phyloP scores from a whole-genome alignment of 2,329 filamentous ascomycete species.

The Fusarium hainanense region DNA sequence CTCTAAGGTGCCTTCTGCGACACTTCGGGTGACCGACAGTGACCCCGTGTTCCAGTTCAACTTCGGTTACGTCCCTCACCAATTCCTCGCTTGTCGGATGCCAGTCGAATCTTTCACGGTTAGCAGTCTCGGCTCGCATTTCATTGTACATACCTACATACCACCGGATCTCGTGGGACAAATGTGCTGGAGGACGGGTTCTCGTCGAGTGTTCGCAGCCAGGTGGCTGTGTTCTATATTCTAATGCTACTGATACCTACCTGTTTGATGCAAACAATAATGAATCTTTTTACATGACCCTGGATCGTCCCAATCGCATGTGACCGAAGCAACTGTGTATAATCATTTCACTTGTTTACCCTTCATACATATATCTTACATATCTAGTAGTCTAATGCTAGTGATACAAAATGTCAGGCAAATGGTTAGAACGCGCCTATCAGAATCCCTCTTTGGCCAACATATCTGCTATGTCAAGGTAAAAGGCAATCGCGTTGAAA shows the following conservation, averaged over 20 bases:
- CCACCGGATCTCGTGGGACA: conserved; percentile 41
- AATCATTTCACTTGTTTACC: background rate
- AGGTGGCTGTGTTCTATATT: conserved; percentile 48
- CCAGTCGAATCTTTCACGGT: conserved; percentile 14
- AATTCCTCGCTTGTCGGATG: conserved; percentile 36
- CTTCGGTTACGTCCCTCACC: conserved; percentile 41
- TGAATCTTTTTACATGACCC: background rate
- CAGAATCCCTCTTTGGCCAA: conserved; percentile 72
- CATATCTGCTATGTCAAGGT: conserved; percentile 75
- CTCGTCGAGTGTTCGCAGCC: conserved; percentile 47
- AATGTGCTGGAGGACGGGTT: conserved; percentile 48
- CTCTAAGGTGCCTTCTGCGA: conserved; percentile 44
- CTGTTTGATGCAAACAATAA: conserved; percentile 45
- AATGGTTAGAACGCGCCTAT: conserved; percentile 9
- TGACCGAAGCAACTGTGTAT: background rate
- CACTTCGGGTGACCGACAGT: conserved; percentile 48
- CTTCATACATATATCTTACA: conserved; percentile 4
- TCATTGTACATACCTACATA: conserved; percentile 44
- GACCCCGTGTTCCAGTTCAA: conserved; percentile 44
- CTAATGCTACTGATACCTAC: conserved; percentile 53
- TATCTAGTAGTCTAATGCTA: background rate
- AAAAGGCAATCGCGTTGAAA: conserved; percentile 76
- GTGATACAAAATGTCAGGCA: background rate
- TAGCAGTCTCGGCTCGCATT: conserved; percentile 28
- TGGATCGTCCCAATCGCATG: background rate